Evolutionary conservation across 306 rosid genomes (phyloP), one percentile per base, ranked within the genome.

Genomic region (Lithocarpus polystachyus): DNA sequence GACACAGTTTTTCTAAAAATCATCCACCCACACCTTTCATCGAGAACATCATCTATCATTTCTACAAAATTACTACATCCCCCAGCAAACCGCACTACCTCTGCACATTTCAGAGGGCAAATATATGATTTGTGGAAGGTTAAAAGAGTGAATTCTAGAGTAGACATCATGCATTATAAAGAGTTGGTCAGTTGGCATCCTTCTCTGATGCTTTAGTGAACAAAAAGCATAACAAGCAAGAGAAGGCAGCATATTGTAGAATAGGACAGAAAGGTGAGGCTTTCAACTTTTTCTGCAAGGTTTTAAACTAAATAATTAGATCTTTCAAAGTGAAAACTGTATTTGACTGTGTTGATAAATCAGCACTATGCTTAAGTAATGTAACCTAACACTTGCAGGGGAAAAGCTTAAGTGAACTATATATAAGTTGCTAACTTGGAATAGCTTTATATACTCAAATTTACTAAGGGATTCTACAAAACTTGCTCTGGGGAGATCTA

Each of bases 401-500:
- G n/a, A 60, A 71, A 70, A 43, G 56, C 29, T 40, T 3, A 19
- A 72, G 81, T 45, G 74, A 65, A 67, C 56, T 22, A 22, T 70
- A 57, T 35, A 48, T 76, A 75, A 71, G 67, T 19, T 52, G 76
- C 68, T 72, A 29, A 53, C 65, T 76, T 53, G 37, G 73, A 28
- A 80, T 71, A 79, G 75, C 20, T 45, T 43, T 56, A 78, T 60
- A 77, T 28, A 56, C 74, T 56, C 60, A 74, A 35, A 70, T 76
- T 31, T 45, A 65, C 40, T 29, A 29, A 29, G 33, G 45, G n/a
- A 33, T 24, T 72, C 73, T 23, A 65, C 45, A 5, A 6, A 71
- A 43, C 48, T 29, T 24, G 4, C 75, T 45, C 57, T 51, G 4
- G 55, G 13, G 68, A 52, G 56, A 80, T n/a, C 35, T 24, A 65